These are phyloP conservation scores for Pythium phragmiticola DNA, from an alignment of 352 stramenopile genomes.

Conservation along the genomic window DNA sequence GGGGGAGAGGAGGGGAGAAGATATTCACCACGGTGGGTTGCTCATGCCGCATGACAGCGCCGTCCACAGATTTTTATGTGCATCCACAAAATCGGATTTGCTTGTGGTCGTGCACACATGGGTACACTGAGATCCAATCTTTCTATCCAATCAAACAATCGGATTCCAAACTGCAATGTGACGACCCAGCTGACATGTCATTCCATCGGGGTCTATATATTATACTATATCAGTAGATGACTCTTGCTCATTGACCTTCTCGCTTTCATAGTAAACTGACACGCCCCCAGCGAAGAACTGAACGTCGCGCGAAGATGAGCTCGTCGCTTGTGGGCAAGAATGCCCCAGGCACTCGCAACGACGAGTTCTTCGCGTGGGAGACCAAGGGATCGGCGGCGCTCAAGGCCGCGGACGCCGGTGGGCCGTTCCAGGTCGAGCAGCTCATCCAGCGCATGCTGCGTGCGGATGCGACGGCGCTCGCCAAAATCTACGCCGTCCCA, in stretches of 20 bases:
- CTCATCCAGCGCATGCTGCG: slow-evolving; percentile 74
- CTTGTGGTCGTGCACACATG: background rate
- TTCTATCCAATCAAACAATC: background rate
- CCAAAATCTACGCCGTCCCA: slow-evolving; percentile 69
- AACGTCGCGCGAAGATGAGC: slow-evolving; percentile 4
- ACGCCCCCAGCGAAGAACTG: background rate
- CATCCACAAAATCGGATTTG: background rate
- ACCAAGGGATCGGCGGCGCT: background rate
- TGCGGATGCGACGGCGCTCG: slow-evolving; percentile 49
- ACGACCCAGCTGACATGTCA: slow-evolving; percentile 2
- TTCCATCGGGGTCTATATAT: background rate
- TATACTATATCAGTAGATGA: slow-evolving; percentile 14
- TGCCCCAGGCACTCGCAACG: slow-evolving; percentile 63
- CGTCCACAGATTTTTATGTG: background rate
- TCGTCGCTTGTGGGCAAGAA: slow-evolving; percentile 60
- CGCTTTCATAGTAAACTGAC: background rate
- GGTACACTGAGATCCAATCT: background rate
- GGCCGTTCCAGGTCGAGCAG: slow-evolving; percentile 76
- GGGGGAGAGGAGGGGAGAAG: background rate
- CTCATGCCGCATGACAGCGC: background rate
- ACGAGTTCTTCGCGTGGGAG: slow-evolving; percentile 84
- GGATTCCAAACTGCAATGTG: slow-evolving; percentile 4
- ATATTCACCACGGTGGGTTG: too few relatives aligned
- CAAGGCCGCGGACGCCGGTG: slow-evolving; percentile 34
- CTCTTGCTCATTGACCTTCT: background rate